Percentiles rank a stretch among this genome's conserved stretches.
Evolutionary conservation across 2,329 filamentous ascomycete species (phyloP).

Genomic region (Botrytis byssoidea): DNA sequence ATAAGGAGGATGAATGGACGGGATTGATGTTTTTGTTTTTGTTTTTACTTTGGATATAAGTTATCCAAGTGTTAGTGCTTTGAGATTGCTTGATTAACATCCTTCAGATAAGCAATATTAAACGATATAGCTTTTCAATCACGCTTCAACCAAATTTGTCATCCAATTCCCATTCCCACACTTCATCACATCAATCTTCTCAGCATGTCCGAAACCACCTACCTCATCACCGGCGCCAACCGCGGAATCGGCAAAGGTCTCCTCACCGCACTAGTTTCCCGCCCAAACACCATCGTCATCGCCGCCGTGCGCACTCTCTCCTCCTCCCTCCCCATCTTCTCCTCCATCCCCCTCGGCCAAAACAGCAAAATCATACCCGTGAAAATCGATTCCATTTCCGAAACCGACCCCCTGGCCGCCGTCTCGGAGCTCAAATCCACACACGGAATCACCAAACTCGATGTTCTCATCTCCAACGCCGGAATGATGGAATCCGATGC

Average conservation of each 20-base stretch:
- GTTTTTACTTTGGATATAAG: background rate
- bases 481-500: background rate
- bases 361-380: constrained; percentile 38
- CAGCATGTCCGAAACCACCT: constrained; percentile 48
- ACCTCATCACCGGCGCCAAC: constrained; percentile 30
- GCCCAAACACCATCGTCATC: constrained; percentile 43
- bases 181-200: background rate
- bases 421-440: constrained; percentile 31
- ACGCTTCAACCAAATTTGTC: background rate
- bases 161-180: background rate
- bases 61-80: background rate
- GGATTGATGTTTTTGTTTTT: background rate
- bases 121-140: background rate
- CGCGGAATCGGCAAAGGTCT: constrained; percentile 39
- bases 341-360: constrained; percentile 25
- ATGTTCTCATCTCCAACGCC: background rate
- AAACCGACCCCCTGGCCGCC: constrained; percentile 35
- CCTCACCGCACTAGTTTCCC: constrained; percentile 38
- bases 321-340: constrained; percentile 35
- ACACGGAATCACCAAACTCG: background rate
- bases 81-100: background rate
- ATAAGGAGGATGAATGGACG: background rate
- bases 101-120: background rate
- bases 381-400: background rate
- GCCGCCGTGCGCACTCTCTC: constrained; percentile 41